Conservation (phyloP, 176 grass and related monocot species). For the maize (Zea mays) region Zm-B73-REFERENCE-NAM-5.0 NC_050101.1:166861001-166861500, state of each 20-base stretch:
- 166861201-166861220: constrained; percentile 96
- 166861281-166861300: constrained; percentile 24
- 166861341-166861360: constrained; percentile 1
- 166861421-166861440: constrained; percentile 59
- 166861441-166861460: constrained; percentile 28
- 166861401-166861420: constrained; percentile 96
- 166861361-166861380: constrained; percentile 66
- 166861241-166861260: constrained; percentile 94
- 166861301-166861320: neutral
- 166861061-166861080: constrained; percentile 66
- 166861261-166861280: constrained; percentile 74
- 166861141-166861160: neutral
- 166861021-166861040: constrained; percentile 92
- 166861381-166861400: constrained; percentile 71
- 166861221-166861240: constrained; percentile 85
- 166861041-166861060: constrained; percentile 95
- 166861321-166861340: neutral
- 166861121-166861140: constrained; percentile 8
- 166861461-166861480: constrained; percentile 18
- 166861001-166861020: constrained; percentile 95
- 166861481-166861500: constrained; percentile 24
- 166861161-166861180: constrained; percentile 24
- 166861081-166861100: constrained; percentile 59
- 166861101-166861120: constrained; percentile 68
- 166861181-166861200: constrained; percentile 41